Evolutionary conservation across 202 grass and related monocot species (phyloP).

Genomic region (Zizania palustris): DNA sequence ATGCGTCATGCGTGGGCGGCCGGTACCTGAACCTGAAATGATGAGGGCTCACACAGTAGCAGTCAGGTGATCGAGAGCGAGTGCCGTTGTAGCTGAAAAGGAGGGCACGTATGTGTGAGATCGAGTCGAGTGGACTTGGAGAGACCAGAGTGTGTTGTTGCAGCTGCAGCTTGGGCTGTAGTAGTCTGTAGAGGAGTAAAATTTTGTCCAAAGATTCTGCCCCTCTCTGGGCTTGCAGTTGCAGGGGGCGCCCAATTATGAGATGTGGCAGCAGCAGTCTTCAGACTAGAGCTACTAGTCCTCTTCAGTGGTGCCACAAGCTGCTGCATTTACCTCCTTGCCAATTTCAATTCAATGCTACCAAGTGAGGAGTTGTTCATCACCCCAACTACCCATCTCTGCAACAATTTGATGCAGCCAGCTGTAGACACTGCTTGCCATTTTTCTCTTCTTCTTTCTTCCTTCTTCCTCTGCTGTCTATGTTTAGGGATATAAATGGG

Average conservation of each 20-base stretch:
- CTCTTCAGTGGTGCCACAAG: background rate
- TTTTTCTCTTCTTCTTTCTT: background rate
- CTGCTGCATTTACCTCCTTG: conserved; percentile 28
- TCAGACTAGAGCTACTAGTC: background rate
- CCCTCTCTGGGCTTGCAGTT: background rate
- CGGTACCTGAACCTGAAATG: conserved; percentile 20
- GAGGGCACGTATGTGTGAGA: background rate
- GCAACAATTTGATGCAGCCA: conserved; percentile 30
- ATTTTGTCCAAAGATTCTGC: conserved; percentile 43
- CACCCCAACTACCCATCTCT: conserved; percentile 22
- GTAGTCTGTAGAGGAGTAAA: no score
- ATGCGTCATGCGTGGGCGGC: background rate
- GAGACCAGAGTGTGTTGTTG: background rate
- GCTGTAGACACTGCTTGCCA: background rate
- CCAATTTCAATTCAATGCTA: conserved; percentile 3
- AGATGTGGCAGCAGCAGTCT: conserved; percentile 20
- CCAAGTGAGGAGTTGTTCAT: background rate
- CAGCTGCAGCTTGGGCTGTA: background rate
- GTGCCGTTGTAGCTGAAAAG: conserved; percentile 11
- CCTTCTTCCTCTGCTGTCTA: background rate
- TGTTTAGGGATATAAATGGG: no score
- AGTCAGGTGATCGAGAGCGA: conserved; percentile 21
- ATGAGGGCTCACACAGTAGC: conserved; percentile 14
- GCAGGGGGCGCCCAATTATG: conserved; percentile 21
- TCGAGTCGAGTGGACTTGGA: background rate